Evolutionary conservation across 1,284 basidiomycete genomes (phyloP).

Genomic region (Exobasidium rhododendri): DNA sequence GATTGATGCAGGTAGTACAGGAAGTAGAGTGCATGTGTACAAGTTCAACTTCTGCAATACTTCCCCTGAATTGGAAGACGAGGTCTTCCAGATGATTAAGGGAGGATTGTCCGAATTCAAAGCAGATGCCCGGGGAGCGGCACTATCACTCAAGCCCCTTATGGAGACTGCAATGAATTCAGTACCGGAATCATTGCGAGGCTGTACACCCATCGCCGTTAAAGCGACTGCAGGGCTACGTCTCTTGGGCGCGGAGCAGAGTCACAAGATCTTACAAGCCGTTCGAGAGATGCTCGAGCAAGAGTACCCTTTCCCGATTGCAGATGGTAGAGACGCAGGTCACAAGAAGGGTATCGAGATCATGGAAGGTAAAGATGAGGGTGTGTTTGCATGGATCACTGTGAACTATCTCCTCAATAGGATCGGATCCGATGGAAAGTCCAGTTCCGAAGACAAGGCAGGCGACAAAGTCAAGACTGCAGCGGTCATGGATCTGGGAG

Average conservation of each 20-base stretch:
- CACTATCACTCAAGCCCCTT: constrained; percentile 73
- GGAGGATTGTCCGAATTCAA: constrained; percentile 76
- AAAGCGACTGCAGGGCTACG: constrained; percentile 93
- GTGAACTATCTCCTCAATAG: constrained; percentile 70
- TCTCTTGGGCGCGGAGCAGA: constrained; percentile 68
- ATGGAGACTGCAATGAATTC: constrained; percentile 74
- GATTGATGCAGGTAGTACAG: constrained; percentile 96
- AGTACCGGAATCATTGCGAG: constrained; percentile 68
- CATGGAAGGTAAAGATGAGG: constrained; percentile 94
- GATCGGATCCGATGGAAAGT: constrained; percentile 25
- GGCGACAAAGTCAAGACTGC: constrained; percentile 56
- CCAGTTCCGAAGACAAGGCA: constrained; percentile 54
- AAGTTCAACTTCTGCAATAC: constrained; percentile 56
- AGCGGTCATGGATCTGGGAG: constrained; percentile 92
- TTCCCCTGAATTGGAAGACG: constrained; percentile 77
- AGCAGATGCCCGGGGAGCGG: constrained; percentile 65
- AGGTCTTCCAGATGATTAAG: constrained; percentile 79
- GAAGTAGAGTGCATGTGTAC: constrained; percentile 95
- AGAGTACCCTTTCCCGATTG: constrained; percentile 68
- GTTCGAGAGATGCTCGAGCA: constrained; percentile 67
- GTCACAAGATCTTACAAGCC: constrained; percentile 72
- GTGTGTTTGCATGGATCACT: constrained; percentile 94
- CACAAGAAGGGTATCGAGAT: constrained; percentile 47
- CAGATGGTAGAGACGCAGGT: constrained; percentile 33
- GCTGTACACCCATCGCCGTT: constrained; percentile 83